Evolutionary conservation across 805 yeast species (phyloP).

Genomic region (Candida sithepensis): DNA sequence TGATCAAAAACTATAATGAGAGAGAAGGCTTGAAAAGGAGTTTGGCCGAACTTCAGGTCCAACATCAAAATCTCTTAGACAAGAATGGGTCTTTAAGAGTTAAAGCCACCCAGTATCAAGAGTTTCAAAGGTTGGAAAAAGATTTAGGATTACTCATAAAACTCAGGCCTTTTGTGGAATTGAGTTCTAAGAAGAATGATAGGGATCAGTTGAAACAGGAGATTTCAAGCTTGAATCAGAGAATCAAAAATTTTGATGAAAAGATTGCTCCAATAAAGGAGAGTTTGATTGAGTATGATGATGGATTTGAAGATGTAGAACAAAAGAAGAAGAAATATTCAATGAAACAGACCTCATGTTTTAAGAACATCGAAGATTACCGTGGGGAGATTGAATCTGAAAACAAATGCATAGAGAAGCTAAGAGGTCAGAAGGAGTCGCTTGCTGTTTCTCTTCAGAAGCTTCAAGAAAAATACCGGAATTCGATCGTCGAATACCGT

Average conservation of each 20-base stretch:
- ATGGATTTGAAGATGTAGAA: conserved; percentile 17
- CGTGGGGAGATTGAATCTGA: neutral
- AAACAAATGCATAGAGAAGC: neutral
- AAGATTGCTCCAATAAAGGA: conserved; percentile 20
- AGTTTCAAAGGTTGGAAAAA: conserved; percentile 41
- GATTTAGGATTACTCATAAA: conserved; percentile 37
- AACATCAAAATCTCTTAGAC: conserved; percentile 31
- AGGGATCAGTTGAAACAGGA: conserved; percentile 27
- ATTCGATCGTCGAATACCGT: neutral
- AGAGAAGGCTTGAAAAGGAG: conserved; percentile 28
- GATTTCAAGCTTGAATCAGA: conserved; percentile 23
- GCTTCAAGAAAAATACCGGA: neutral
- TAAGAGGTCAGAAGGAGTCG: neutral
- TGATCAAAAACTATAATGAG: conserved; percentile 48
- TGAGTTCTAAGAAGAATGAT: conserved; percentile 33
- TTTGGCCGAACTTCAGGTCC: conserved; percentile 28
- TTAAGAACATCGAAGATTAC: conserved; percentile 6
- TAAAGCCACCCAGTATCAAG: conserved; percentile 44
- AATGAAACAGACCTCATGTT: conserved; percentile 5
- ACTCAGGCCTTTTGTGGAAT: conserved; percentile 32
- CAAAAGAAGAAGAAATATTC: conserved; percentile 8
- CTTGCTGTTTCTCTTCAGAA: neutral
- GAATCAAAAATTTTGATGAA: conserved; percentile 21
- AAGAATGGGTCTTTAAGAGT: conserved; percentile 38
- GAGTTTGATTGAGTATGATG: conserved; percentile 12